Evolutionary conservation across 2,329 filamentous ascomycete genomes (phyloP).

Genomic region (Penicillium sp.): DNA sequence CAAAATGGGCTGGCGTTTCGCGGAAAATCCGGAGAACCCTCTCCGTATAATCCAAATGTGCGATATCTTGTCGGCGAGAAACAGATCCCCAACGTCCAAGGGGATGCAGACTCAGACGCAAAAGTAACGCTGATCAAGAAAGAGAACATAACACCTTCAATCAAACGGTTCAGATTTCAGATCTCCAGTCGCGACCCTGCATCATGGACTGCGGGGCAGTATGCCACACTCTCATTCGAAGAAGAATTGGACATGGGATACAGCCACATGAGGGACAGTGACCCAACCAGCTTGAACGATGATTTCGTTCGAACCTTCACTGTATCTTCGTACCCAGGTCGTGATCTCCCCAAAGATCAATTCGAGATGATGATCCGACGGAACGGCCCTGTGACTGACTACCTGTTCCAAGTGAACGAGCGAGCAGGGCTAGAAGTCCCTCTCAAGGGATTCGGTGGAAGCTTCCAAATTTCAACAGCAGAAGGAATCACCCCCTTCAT

Average conservation of each 20-base stretch:
- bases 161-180: conserved; percentile 66
- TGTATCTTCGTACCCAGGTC: conserved; percentile 62
- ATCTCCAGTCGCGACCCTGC: conserved; percentile 40
- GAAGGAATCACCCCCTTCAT: conserved; percentile 61
- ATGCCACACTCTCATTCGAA: conserved; percentile 74
- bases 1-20: conserved; percentile 68
- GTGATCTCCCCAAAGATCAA: conserved; percentile 39
- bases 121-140: conserved; percentile 62
- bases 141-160: conserved; percentile 63
- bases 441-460: conserved; percentile 73
- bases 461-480: conserved; percentile 50
- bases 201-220: conserved; percentile 72
- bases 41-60: conserved; percentile 78
- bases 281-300: conserved; percentile 79
- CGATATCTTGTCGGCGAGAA: conserved; percentile 66
- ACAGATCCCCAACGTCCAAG: conserved; percentile 5
- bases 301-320: conserved; percentile 85
- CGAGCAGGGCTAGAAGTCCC: conserved; percentile 61
- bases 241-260: conserved; percentile 67
- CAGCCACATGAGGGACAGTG: conserved; percentile 79
- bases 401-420: conserved; percentile 63
- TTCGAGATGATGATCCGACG: conserved; percentile 4
- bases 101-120: conserved; percentile 13
- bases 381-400: conserved; percentile 56
- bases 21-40: conserved; percentile 60